Evolutionary conservation across 1,284 basidiomycete genomes (phyloP).

Genomic region (Sanguinoderma infundibulare): DNA sequence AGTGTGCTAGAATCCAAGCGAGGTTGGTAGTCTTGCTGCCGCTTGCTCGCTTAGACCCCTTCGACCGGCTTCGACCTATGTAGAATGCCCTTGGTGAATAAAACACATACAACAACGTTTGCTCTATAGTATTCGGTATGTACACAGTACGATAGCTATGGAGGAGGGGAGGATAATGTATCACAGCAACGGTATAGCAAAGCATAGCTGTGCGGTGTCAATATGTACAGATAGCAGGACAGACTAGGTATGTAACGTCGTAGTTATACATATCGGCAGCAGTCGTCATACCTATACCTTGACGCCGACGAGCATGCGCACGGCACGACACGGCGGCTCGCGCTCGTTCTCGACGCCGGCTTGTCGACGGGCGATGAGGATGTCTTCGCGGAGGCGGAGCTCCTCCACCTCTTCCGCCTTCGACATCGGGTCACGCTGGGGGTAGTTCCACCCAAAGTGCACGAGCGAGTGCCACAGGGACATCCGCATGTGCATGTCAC

Average conservation of each 20-base stretch:
- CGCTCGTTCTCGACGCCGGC: constrained; percentile 58
- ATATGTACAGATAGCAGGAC: background rate
- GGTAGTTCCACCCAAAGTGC: constrained; percentile 61
- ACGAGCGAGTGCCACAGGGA: constrained; percentile 69
- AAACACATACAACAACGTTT: background rate
- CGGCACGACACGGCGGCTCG: constrained; percentile 56
- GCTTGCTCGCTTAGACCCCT: background rate
- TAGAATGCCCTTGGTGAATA: background rate
- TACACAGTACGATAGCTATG: background rate
- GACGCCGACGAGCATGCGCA: constrained; percentile 66
- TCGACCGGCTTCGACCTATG: too few species aligned
- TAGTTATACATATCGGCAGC: background rate
- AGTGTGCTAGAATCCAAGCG: too few species aligned
- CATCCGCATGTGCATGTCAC: constrained; percentile 72
- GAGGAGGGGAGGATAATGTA: background rate
- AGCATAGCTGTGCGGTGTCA: background rate
- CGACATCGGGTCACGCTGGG: constrained; percentile 59
- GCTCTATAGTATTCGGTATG: background rate
- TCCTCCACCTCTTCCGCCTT: constrained; percentile 72
- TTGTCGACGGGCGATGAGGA: constrained; percentile 60
- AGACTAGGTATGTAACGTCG: background rate
- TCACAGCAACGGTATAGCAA: background rate
- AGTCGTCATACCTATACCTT: constrained; percentile 43
- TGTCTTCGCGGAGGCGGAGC: constrained; percentile 60
- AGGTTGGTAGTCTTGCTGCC: too few species aligned